These are phyloP conservation scores for Dipteronia dyeriana DNA, from an alignment of 345 rosid genomes.

Conservation along the genomic window DNA sequence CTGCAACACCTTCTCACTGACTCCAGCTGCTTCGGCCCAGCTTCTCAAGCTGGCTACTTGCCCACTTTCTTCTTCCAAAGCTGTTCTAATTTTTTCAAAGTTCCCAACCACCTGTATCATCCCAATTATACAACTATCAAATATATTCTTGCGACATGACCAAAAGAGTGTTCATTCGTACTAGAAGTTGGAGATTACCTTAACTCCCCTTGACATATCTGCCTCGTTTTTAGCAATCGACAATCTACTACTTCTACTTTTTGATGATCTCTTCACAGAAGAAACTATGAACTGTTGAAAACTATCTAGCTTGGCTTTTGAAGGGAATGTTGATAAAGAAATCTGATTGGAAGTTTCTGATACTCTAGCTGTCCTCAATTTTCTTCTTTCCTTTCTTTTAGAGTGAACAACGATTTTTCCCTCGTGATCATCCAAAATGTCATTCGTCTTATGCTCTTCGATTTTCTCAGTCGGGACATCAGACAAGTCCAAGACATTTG, in stretches of 20 bases:
- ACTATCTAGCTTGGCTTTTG: slow-evolving; percentile 25
- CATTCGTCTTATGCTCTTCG: slow-evolving; percentile 24
- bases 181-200: slow-evolving; percentile 51
- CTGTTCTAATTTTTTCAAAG: slow-evolving; percentile 64
- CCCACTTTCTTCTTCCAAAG: slow-evolving; percentile 64
- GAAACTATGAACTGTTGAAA: slow-evolving; percentile 25
- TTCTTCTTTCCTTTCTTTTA: slow-evolving; percentile 43
- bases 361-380: slow-evolving; percentile 40
- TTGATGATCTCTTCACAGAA: slow-evolving; percentile 35
- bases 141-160: slow-evolving; percentile 18
- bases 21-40: slow-evolving; percentile 89
- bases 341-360: slow-evolving; percentile 12
- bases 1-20: slow-evolving; percentile 59
- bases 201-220: slow-evolving; percentile 66
- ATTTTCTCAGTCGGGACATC: slow-evolving; percentile 24
- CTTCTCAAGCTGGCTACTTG: slow-evolving; percentile 53
- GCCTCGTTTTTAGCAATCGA: slow-evolving; percentile 68
- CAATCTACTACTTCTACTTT: slow-evolving; percentile 50
- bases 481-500: slow-evolving; percentile 36
- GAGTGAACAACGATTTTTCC: slow-evolving; percentile 40
- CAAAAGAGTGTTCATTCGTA: slow-evolving; percentile 4
- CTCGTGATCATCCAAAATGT: slow-evolving; percentile 16
- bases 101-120: slow-evolving; percentile 53
- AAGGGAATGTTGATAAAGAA: slow-evolving; percentile 23
- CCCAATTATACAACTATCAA: slow-evolving; percentile 23